Base-by-base conservation (phyloP, 2,329 filamentous ascomycete species). In the Plenodomus lindquistii region DNA sequence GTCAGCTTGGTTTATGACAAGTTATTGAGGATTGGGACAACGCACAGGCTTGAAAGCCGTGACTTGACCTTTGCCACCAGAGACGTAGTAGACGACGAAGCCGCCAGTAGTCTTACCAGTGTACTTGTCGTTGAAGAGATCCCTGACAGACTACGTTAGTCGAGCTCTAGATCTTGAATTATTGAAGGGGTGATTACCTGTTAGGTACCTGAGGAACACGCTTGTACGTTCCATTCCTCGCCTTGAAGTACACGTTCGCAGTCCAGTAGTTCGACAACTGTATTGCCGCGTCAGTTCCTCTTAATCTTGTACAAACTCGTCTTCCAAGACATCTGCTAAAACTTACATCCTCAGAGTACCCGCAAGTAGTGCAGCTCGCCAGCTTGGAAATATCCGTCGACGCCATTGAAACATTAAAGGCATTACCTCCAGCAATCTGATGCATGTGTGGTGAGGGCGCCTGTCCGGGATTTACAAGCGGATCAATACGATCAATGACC, bases 41-140 rank as follows among this genome's bases (percentile, higher is more conserved):
- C 55, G 45, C 44, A 56, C 51, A 3, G 59, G 50, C 44, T 60
- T 75, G 62, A 79, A 78, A 0, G 76, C 76, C 0, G 75, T 77
- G 1, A 76, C 73, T 16, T 72, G 70, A 11, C 67, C 61, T 4
- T 66, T 70, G 1, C 65, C 67, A 1, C 73, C 71, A 5, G 75
- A 75, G 29, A 78, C 74, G 51, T 79, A 79, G 69, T 79, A 79
- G 8, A 79, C 75, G 0, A 74, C 75, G 48, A 77, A 72, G 5
- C 75, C 75, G 1, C 76, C 76, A 2, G 66, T 60, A 2, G 66
- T 69, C 27, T 62, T 55, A 1, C 55, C 57, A 1, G 66, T 69
- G 50, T 65, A 69, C 37, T 60, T 66, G 42, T 69, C 66, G 22
- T 59, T 56, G 55, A 69, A 69, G 7, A 67, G 66, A 71, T 60